phyloP scores from a whole-genome alignment of 1,139 yeast genomes.

The Kazachstania sp. region DNA sequence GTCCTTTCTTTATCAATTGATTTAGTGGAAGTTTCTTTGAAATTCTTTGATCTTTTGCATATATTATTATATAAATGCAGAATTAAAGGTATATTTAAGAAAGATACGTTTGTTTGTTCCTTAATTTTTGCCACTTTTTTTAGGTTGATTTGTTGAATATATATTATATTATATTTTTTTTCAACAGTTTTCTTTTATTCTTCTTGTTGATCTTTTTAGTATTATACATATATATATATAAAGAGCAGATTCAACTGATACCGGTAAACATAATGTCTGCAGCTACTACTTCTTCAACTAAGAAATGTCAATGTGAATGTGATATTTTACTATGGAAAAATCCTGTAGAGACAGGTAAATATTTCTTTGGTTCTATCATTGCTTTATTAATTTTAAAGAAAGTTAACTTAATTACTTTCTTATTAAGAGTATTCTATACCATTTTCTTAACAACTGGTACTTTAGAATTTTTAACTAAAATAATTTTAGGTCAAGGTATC shows the following conservation, averaged over 20 bases:
- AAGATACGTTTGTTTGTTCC: too few relatives aligned
- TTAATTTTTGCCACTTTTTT: background rate
- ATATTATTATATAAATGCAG: too few relatives aligned
- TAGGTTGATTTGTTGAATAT: background rate
- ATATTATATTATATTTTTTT: background rate
- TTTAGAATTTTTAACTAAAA: constrained; percentile 60
- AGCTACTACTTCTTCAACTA: constrained; percentile 1
- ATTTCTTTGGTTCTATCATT: constrained; percentile 56
- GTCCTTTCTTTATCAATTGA: too few relatives aligned
- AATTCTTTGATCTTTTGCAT: too few relatives aligned
- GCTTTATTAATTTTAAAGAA: constrained; percentile 57
- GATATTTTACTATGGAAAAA: constrained; percentile 72
- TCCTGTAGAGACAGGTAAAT: constrained; percentile 70
- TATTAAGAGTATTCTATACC: constrained; percentile 42
- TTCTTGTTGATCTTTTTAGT: background rate
- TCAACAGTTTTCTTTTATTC: background rate
- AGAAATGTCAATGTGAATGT: constrained; percentile 18
- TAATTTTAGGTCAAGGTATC: constrained; percentile 62
- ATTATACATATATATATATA: background rate
- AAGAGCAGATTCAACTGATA: too few relatives aligned
- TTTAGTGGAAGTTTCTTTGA: too few relatives aligned
- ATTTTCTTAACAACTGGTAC: constrained; percentile 46
- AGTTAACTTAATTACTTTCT: constrained; percentile 59
- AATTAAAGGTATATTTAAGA: too few relatives aligned
- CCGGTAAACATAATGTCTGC: background rate